A percentile compares a stretch with the other conserved stretches of the same genome.
phyloP scores from a whole-genome alignment of 768 basidiomycete species.

The Amanita subjunquillea region DNA sequence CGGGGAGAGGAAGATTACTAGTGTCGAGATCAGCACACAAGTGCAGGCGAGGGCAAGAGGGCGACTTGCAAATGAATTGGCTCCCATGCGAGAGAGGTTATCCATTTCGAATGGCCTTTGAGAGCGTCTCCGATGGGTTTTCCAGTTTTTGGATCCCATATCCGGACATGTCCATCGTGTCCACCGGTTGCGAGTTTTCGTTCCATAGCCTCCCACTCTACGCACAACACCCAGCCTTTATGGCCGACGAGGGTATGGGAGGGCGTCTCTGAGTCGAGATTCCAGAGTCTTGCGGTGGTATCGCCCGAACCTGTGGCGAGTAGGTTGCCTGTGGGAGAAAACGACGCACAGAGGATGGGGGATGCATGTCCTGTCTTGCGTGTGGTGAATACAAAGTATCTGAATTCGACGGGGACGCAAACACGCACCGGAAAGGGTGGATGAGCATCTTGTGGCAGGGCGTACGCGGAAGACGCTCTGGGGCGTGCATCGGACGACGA shows the following conservation, averaged over 20 bases:
- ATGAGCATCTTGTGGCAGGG: slow-evolving; percentile 89
- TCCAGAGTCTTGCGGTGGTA: slow-evolving; percentile 88
- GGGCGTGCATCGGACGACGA: slow-evolving; percentile 84
- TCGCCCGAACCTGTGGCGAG: slow-evolving; percentile 96
- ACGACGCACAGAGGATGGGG: slow-evolving; percentile 90
- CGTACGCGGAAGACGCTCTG: slow-evolving; percentile 94
- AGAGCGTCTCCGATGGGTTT: slow-evolving; percentile 82
- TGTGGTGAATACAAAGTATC: not conserved
- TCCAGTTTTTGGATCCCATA: slow-evolving; percentile 94
- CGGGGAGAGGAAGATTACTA: slow-evolving; percentile 76
- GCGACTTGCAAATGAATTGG: slow-evolving; percentile 77
- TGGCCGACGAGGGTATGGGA: slow-evolving; percentile 83
- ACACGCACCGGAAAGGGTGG: slow-evolving; percentile 70
- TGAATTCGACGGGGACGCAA: not conserved
- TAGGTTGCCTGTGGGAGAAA: slow-evolving; percentile 86
- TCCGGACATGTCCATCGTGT: slow-evolving; percentile 82
- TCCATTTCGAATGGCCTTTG: slow-evolving; percentile 94
- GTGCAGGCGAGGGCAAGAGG: not conserved
- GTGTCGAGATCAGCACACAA: not conserved
- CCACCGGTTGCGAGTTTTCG: slow-evolving; percentile 87
- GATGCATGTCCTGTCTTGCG: slow-evolving; percentile 65
- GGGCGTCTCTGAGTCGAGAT: slow-evolving; percentile 87
- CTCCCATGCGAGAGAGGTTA: slow-evolving; percentile 92
- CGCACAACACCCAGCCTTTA: slow-evolving; percentile 92
- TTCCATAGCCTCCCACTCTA: slow-evolving; percentile 95